Base-by-base conservation (phyloP, 2,329 filamentous ascomycete species). In the Microcyclospora tardicrescens region DNA sequence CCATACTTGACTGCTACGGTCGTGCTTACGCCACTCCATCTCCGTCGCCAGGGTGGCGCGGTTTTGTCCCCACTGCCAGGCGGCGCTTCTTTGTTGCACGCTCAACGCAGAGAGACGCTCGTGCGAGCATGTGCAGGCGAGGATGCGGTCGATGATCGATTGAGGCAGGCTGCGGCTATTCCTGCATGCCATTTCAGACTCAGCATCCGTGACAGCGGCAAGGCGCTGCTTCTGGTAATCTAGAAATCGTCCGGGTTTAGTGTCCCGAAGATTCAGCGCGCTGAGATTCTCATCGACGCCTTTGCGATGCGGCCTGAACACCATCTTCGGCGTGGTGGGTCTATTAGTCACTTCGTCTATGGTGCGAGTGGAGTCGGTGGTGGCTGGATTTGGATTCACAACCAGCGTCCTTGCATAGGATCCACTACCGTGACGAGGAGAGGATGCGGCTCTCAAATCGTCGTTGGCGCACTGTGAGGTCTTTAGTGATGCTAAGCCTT, bases 1-100 rank as follows among this genome's bases (percentile, higher is more conserved):
- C 56, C 57, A 59, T 11, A 59, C 53, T 52, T 63, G 61, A 24
- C 51, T 49, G 34, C 53, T 56, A 27, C 54, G 46, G 32, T 57
- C 52, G 51, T 58, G 59, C 39, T 52, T 60, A 36, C 49, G 48
- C 49, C 52, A 57, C 33, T 57, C 57, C 39, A 45, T 47, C 47
- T 58, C 60, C 28, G 39, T 50, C 30, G 29, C 44, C 38, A 63
- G 43, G 6, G 52, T 61, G 24, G 43, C 41, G 16, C 53, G 52
- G 37, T 56, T 48, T 43, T 53, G 49, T 14, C 59, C 60, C 52
- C 58, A 64, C 9, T 42, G 39, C 15, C 59, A 47, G 16, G 59
- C 57, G 15, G 39, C 46, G 2, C 35, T 42, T 34, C 49, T 52
- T 47, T 65, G 62, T 16, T 44, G 42, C 15, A 43, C 34, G 27